Percentiles rank a stretch among this genome's conserved stretches.
Evolutionary conservation across 2,329 filamentous ascomycete species (phyloP).

Genomic region (Fusarium siculi): DNA sequence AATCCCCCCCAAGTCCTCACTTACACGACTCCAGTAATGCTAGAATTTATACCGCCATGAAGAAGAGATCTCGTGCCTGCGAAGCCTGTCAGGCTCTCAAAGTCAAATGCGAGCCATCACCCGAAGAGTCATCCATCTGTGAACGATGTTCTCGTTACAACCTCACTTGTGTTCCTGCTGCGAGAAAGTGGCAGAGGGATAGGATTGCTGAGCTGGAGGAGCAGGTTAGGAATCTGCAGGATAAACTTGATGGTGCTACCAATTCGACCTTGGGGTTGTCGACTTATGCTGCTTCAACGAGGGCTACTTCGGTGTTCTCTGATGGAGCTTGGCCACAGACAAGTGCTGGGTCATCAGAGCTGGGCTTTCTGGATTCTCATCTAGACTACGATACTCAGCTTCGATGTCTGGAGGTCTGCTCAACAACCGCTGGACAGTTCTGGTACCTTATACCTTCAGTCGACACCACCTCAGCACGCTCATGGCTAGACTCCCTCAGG

Average conservation of each 20-base stretch:
- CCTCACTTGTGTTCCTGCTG: constrained; percentile 20
- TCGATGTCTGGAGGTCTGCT: not conserved
- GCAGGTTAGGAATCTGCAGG: constrained; percentile 19
- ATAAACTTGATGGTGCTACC: constrained; percentile 2
- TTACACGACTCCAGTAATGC: not conserved
- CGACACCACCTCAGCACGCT: not conserved
- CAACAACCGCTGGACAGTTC: not conserved
- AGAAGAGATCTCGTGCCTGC: constrained; percentile 30
- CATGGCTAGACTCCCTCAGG: constrained; percentile 11
- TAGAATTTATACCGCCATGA: constrained; percentile 1
- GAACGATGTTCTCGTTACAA: constrained; percentile 18
- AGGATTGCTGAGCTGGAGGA: constrained; percentile 24
- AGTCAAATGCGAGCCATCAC: constrained; percentile 24
- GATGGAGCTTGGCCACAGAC: not conserved
- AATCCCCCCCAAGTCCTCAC: not conserved
- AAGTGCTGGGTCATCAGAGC: not conserved
- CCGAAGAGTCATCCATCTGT: not conserved
- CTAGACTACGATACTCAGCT: constrained; percentile 17
- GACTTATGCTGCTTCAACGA: constrained; percentile 5
- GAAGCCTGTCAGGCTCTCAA: constrained; percentile 32
- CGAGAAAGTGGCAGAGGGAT: constrained; percentile 27
- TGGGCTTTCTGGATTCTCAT: constrained; percentile 12
- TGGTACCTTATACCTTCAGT: constrained; percentile 12
- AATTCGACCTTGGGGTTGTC: constrained; percentile 1
- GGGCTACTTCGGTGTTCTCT: constrained; percentile 19